Evolutionary conservation across 192 early-diverging fungal species (phyloP).

Genomic region (Umbelopsis sp.): DNA sequence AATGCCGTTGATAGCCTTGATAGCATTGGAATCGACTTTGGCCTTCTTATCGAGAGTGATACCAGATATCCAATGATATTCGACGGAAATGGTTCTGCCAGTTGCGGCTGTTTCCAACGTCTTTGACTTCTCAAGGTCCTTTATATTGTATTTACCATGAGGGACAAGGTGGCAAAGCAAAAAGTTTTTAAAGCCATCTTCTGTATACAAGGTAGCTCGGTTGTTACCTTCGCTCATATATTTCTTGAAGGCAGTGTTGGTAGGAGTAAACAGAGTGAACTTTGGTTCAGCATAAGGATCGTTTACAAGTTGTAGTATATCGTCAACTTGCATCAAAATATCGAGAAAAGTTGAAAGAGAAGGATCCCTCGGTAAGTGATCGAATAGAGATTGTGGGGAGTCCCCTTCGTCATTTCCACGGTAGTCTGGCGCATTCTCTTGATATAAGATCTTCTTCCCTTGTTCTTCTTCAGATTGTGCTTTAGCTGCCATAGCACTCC

Average conservation of each 20-base stretch:
- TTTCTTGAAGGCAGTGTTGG: constrained; percentile 33
- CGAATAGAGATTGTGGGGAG: constrained; percentile 35
- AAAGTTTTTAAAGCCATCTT: constrained; percentile 23
- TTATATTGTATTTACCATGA: not conserved
- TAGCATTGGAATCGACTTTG: constrained; percentile 13
- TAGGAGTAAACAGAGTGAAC: constrained; percentile 37
- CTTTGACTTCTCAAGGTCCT: constrained; percentile 17
- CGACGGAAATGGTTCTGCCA: constrained; percentile 11
- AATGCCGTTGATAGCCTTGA: constrained; percentile 33
- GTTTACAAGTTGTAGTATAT: constrained; percentile 27
- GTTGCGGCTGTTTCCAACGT: constrained; percentile 17
- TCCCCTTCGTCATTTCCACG: not conserved
- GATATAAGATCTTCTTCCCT: constrained; percentile 18
- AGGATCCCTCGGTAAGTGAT: constrained; percentile 32
- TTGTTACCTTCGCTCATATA: not conserved
- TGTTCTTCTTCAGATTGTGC: not conserved
- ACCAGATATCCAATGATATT: constrained; percentile 5
- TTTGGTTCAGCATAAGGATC: constrained; percentile 16
- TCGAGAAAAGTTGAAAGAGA: constrained; percentile 39
- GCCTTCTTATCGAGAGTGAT: constrained; percentile 21
- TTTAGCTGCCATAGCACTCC: not conserved
- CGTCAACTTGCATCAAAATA: constrained; percentile 30
- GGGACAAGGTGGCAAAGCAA: constrained; percentile 35
- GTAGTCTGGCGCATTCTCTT: constrained; percentile 31
- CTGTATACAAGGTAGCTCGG: not conserved